Conservation (phyloP, 331 rosid genomes). For the Rhamnella rubrinervis region DNA sequence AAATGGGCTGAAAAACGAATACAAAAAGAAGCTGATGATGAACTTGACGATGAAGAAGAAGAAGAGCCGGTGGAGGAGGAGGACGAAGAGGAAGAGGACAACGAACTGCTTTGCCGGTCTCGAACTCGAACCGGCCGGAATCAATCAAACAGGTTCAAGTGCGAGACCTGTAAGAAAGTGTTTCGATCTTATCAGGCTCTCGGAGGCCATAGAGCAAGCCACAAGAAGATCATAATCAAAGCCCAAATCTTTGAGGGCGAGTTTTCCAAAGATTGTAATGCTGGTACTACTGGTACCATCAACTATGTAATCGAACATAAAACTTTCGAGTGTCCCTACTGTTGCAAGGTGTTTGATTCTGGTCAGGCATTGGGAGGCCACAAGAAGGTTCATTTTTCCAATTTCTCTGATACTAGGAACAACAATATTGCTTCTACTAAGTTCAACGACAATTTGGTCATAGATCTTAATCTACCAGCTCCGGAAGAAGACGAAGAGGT, state of each 20-base stretch:
- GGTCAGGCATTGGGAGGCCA: constrained; percentile 69
- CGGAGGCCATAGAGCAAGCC: constrained; percentile 64
- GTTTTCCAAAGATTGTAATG: background rate
- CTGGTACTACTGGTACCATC: background rate
- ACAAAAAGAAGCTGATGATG: background rate
- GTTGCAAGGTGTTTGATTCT: constrained; percentile 44
- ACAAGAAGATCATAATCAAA: constrained; percentile 25
- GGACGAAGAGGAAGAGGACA: background rate
- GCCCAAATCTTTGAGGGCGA: background rate
- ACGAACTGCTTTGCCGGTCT: constrained; percentile 3
- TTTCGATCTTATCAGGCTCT: constrained; percentile 58
- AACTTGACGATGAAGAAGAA: background rate
- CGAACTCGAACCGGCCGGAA: background rate
- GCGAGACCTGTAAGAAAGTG: constrained; percentile 40
- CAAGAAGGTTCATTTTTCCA: constrained; percentile 48
- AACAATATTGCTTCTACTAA: constrained; percentile 14
- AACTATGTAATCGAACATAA: background rate
- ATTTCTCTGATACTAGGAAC: background rate
- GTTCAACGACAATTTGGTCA: constrained; percentile 5
- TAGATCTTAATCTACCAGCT: constrained; percentile 56
- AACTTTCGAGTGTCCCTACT: constrained; percentile 35
- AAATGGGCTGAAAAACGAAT: constrained; percentile 25
- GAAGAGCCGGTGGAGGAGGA: constrained; percentile 1
- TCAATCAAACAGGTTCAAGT: constrained; percentile 23
- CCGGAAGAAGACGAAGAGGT: constrained; percentile 21